Conservation (phyloP, 768 basidiomycete species). For the Porpolomopsis calyptriformis region DNA sequence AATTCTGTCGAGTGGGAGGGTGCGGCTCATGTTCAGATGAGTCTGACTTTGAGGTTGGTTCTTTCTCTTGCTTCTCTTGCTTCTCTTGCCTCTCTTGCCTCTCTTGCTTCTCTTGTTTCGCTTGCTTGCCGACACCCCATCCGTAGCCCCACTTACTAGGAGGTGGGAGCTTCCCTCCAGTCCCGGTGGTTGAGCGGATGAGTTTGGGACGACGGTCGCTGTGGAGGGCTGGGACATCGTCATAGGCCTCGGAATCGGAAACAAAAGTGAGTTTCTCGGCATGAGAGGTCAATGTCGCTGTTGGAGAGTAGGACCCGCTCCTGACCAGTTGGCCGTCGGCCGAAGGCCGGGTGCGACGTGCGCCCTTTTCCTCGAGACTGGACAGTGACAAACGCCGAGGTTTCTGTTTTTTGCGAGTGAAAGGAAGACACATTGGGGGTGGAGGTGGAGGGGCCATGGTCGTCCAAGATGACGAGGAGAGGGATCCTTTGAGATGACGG, state of each 20-base stretch:
- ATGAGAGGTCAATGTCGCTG: conserved; percentile 31
- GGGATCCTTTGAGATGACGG: conserved; percentile 11
- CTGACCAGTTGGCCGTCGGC: conserved; percentile 25
- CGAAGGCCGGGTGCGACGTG: conserved; percentile 11
- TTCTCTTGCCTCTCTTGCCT: conserved; percentile 31
- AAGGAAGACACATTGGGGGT: conserved; percentile 54
- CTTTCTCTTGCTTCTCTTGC: conserved; percentile 26
- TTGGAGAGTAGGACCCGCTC: conserved; percentile 34
- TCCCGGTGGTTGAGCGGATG: conserved; percentile 41
- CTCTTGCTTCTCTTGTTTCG: no score
- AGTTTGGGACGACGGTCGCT: conserved; percentile 33
- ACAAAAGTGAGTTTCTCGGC: conserved; percentile 45
- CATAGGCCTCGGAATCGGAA: conserved; percentile 54
- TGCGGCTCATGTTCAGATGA: conserved; percentile 16
- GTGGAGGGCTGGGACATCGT: conserved; percentile 29
- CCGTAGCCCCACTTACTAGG: conserved; percentile 58
- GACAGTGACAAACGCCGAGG: conserved; percentile 37
- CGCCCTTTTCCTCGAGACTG: conserved; percentile 14
- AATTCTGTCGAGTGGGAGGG: conserved; percentile 31
- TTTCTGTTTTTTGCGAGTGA: conserved; percentile 34
- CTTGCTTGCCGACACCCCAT: conserved; percentile 57
- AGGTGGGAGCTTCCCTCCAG: conserved; percentile 45
- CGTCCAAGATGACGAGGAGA: conserved; percentile 19
- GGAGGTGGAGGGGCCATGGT: conserved; percentile 44
- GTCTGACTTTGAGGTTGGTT: conserved; percentile 13